Base-by-base conservation (phyloP, 2,329 filamentous ascomycete species). In the Exophiala calicioides region DNA sequence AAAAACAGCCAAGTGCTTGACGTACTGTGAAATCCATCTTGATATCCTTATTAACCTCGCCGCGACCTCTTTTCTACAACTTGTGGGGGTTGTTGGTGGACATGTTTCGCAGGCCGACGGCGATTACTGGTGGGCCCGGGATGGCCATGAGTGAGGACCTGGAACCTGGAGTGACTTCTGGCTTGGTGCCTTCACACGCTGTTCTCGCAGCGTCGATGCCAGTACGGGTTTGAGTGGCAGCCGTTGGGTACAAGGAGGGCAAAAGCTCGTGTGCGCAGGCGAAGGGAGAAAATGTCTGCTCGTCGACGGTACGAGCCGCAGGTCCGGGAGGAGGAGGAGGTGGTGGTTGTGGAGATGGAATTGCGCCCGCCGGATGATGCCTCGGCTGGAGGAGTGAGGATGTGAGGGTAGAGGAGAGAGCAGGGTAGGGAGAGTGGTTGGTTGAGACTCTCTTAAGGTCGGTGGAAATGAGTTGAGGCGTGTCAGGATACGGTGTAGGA, bases 11-110 rank as follows among this genome's bases (percentile, higher is more conserved):
- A n/a, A n/a, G n/a, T n/a, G n/a, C n/a, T n/a, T 29, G 16, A 48
- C 52, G 36, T 41, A 55, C 52, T 19, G 48, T 55, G 26, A 55
- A 55, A 36, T 55, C 52, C 52, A 55, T 55, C 15, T 19, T 52
- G 15, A 5, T 20, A 40, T 29, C 34, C 13, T 33, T 41, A 8
- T 40, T 13, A 32, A 33, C 23, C 16, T 19, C 20, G 16, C 33
- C 45, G 13, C 39, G 34, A 37, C 38, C 34, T 36, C 26, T 40
- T 19, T 26, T 16, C 35, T 50, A 50, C 40, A 40, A 18, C 44
- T 30, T 50, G 34, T 30, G 40, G 27, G 29, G 30, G 16, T 23
- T 21, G 32, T 45, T 43, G 35, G 19, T 44, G 45, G 38, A 29
- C 38, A 32, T 47, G 23, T 34, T 45, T 45, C 33, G 20, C 40